Evolutionary conservation across 2,329 filamentous ascomycete species (phyloP).

Genomic region (Botrytis squamosa): DNA sequence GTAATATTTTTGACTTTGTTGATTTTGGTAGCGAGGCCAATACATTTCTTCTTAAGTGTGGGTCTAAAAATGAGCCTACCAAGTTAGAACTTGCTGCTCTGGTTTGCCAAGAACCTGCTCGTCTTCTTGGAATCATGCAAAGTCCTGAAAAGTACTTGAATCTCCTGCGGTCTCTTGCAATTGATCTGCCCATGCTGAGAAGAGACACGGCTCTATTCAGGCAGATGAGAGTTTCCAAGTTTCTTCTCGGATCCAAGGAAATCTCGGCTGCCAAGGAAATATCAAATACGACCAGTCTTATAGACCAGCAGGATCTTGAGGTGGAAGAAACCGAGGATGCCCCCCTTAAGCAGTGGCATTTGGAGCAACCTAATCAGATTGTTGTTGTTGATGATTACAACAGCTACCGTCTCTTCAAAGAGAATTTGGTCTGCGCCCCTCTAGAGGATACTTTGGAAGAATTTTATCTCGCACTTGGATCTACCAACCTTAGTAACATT

Average conservation of each 20-base stretch:
- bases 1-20: conserved; percentile 94
- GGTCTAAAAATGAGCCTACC: conserved; percentile 87
- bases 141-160: conserved; percentile 83
- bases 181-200: conserved; percentile 67
- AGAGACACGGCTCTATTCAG: conserved; percentile 75
- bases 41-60: conserved; percentile 81
- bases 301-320: conserved; percentile 44
- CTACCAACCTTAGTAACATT: conserved; percentile 70
- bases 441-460: conserved; percentile 84
- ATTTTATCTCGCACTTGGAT: conserved; percentile 81
- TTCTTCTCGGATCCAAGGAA: conserved; percentile 82
- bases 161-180: conserved; percentile 76
- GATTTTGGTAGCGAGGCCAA: conserved; percentile 90
- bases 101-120: conserved; percentile 79
- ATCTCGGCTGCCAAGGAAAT: conserved; percentile 42
- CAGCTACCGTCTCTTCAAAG: conserved; percentile 84
- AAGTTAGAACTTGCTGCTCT: conserved; percentile 80
- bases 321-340: conserved; percentile 47
- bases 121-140: conserved; percentile 76
- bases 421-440: conserved; percentile 78
- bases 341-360: conserved; percentile 56
- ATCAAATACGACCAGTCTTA: conserved; percentile 21
- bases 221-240: conserved; percentile 71
- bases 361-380: conserved; percentile 69
- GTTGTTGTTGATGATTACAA: conserved; percentile 86